Conservation (phyloP, 2,329 filamentous ascomycete species). For the Verticillium albo-atrum region DNA sequence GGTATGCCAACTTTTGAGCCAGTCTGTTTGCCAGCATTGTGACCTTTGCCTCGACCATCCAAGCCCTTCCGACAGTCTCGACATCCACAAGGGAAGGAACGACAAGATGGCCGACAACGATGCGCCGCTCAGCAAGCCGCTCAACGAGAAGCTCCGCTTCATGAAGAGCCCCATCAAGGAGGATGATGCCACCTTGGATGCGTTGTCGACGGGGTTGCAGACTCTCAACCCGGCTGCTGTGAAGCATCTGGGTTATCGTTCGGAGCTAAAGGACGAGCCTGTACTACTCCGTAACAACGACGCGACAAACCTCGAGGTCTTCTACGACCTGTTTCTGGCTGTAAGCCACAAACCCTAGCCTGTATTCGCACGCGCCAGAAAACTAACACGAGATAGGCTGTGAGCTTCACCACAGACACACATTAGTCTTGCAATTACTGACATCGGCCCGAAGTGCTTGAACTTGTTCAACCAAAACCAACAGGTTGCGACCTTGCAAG, state of each 20-base stretch:
- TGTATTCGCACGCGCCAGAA: background rate
- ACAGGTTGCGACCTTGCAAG: background rate
- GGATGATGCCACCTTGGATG: background rate
- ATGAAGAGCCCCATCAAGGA: slow-evolving; percentile 24
- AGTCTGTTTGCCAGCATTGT: background rate
- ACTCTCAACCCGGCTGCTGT: background rate
- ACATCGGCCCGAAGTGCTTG: background rate
- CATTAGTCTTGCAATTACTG: background rate
- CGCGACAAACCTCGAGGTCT: slow-evolving; percentile 24
- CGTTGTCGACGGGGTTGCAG: background rate
- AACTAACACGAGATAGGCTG: background rate
- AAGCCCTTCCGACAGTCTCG: background rate
- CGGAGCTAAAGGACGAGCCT: slow-evolving; percentile 21
- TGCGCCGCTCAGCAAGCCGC: background rate
- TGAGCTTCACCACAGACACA: slow-evolving; percentile 14
- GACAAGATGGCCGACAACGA: background rate
- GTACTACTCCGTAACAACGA: slow-evolving; percentile 14
- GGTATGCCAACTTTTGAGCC: too few relatives aligned
- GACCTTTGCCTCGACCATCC: background rate
- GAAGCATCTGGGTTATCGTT: background rate
- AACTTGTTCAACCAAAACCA: background rate
- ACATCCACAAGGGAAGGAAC: background rate
- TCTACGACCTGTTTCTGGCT: slow-evolving; percentile 33
- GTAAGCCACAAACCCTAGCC: background rate
- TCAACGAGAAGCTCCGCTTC: slow-evolving; percentile 21